Evolutionary conservation across 75 land plant genomes (phyloP).

Genomic region (Cunninghamia lanceolata): DNA sequence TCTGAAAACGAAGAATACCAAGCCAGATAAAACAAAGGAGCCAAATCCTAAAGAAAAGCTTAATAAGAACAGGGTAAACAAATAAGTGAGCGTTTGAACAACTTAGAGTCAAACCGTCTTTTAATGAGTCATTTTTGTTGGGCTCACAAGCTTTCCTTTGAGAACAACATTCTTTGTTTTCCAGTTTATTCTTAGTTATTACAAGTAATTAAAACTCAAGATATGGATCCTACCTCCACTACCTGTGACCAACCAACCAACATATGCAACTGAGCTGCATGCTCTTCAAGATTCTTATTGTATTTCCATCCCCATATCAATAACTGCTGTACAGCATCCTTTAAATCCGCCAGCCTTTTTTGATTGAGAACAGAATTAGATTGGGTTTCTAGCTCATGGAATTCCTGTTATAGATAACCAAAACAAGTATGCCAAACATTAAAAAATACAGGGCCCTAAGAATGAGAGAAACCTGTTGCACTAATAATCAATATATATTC

Average conservation of each 20-base stretch:
- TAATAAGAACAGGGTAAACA: not conserved
- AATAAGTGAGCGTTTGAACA: not conserved
- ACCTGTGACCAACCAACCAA: slow-evolving; percentile 93
- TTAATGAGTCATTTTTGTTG: not conserved
- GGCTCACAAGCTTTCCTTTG: not conserved
- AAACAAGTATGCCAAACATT: not conserved
- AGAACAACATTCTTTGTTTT: not conserved
- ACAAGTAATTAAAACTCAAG: not conserved
- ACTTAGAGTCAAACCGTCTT: not conserved
- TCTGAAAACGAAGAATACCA: not conserved
- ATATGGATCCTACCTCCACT: slow-evolving; percentile 59
- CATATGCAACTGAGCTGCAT: slow-evolving; percentile 96
- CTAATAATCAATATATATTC: not conserved
- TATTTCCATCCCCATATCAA: slow-evolving; percentile 96
- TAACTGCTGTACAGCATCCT: slow-evolving; percentile 73
- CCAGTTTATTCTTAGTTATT: not conserved
- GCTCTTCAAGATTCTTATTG: slow-evolving; percentile 91
- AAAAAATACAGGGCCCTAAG: not conserved
- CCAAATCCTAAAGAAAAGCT: not conserved
- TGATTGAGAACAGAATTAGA: slow-evolving; percentile 43
- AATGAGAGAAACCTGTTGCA: not conserved
- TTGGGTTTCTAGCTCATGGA: slow-evolving; percentile 44
- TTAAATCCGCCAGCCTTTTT: slow-evolving; percentile 52
- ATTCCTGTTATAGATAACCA: slow-evolving; percentile 44
- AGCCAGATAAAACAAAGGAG: not conserved